phyloP scores from a whole-genome alignment of 768 basidiomycete species.

The Xerocomellus dryophilus region DNA sequence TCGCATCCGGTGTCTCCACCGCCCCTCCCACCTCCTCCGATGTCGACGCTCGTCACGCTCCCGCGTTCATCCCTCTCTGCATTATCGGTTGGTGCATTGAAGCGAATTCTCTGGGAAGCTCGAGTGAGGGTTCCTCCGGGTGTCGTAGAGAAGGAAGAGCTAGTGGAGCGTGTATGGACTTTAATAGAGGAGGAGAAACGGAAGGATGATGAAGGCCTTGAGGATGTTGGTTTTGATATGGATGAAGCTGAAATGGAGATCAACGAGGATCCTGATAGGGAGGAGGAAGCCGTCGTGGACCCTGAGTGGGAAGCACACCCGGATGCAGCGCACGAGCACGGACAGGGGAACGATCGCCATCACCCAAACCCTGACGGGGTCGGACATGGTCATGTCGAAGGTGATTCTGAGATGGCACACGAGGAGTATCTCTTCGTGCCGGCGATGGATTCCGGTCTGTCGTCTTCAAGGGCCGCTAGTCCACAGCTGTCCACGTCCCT shows the following conservation, averaged over 20 bases:
- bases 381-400: background rate
- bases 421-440: conserved; percentile 4
- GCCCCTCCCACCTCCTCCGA: conserved; percentile 44
- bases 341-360: background rate
- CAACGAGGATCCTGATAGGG: conserved; percentile 17
- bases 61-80: conserved; percentile 50
- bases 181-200: conserved; percentile 64
- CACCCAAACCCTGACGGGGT: background rate
- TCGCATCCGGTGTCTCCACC: conserved; percentile 34
- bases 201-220: conserved; percentile 44
- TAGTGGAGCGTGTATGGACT: conserved; percentile 65
- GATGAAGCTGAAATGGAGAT: conserved; percentile 33
- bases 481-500: conserved; percentile 19
- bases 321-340: background rate
- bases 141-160: conserved; percentile 82
- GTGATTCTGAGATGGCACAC: conserved; percentile 1
- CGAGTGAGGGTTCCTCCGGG: conserved; percentile 54
- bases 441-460: background rate
- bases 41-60: conserved; percentile 66
- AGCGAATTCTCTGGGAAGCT: conserved; percentile 75
- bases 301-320: conserved; percentile 13
- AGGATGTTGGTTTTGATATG: conserved; percentile 6
- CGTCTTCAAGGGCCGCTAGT: conserved; percentile 7
- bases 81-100: conserved; percentile 70
- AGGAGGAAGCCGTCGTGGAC: conserved; percentile 14